Conservation (phyloP, 164 flowering plant species). For the Liquidambar formosana region DNA sequence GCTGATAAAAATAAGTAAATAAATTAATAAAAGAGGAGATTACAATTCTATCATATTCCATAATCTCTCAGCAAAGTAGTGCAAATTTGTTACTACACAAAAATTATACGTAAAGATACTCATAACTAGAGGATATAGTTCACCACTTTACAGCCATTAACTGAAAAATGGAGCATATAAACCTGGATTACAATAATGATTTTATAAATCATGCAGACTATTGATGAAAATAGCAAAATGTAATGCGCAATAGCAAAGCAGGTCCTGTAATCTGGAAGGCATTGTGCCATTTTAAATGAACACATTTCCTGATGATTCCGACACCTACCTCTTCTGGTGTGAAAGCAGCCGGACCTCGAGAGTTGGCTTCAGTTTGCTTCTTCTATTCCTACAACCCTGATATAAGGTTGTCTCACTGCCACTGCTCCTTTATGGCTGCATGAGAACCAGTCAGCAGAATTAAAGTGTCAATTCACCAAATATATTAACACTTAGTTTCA, state of each 20-base stretch:
- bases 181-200: not conserved
- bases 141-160: not conserved
- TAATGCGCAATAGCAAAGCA: not conserved
- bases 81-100: not conserved
- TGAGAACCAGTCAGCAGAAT: conserved; percentile 2
- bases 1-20: too few relatives aligned
- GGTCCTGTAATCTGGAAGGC: not conserved
- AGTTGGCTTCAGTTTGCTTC: conserved; percentile 71
- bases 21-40: too few relatives aligned
- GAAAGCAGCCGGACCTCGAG: conserved; percentile 75
- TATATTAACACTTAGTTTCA: not conserved
- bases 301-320: not conserved
- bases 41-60: not conserved
- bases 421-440: conserved; percentile 96
- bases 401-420: conserved; percentile 97
- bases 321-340: conserved; percentile 72
- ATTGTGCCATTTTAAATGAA: not conserved
- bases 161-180: not conserved
- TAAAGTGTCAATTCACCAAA: not conserved
- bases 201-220: not conserved
- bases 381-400: conserved; percentile 94
- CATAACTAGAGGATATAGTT: not conserved
- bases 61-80: not conserved
- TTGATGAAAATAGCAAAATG: not conserved
- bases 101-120: not conserved